phyloP scores from a whole-genome alignment of 192 early-diverging fungal species.

The Dissophora ornata region DNA sequence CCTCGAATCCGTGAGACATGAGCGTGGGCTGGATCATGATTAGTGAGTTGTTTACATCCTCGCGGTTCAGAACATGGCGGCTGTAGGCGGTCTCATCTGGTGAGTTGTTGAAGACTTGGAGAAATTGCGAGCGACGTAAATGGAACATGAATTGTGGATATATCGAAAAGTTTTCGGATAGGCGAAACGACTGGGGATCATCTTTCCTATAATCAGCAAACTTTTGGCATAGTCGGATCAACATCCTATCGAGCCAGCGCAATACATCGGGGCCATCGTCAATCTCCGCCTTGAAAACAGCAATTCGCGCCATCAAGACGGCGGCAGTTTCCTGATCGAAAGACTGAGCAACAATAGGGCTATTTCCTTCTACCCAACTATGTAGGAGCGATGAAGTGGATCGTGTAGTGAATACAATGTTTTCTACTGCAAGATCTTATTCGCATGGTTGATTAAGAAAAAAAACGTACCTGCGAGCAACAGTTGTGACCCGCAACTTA shows the following conservation, averaged over 20 bases:
- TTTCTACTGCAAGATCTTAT: background rate
- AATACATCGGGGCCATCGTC: slow-evolving; percentile 98
- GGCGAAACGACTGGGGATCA: slow-evolving; percentile 90
- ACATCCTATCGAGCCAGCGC: slow-evolving; percentile 97
- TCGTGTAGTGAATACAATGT: too few relatives aligned
- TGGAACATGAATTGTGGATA: slow-evolving; percentile 99
- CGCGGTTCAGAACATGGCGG: slow-evolving; percentile 91
- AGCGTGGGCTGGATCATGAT: slow-evolving; percentile 99
- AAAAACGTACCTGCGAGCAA: slow-evolving; percentile 80
- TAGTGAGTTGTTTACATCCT: slow-evolving; percentile 96
- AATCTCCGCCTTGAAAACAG: slow-evolving; percentile 95
- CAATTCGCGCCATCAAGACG: slow-evolving; percentile 97
- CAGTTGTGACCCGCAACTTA: slow-evolving; percentile 93
- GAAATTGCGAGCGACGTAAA: slow-evolving; percentile 93
- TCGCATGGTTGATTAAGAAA: background rate
- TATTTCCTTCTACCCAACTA: slow-evolving; percentile 79
- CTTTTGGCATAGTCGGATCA: slow-evolving; percentile 97
- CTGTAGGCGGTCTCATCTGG: slow-evolving; percentile 98
- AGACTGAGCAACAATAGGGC: slow-evolving; percentile 86
- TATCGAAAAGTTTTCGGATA: slow-evolving; percentile 94
- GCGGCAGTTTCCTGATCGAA: slow-evolving; percentile 99
- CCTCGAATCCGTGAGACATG: slow-evolving; percentile 91
- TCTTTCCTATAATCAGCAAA: slow-evolving; percentile 98
- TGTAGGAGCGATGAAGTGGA: too few relatives aligned
- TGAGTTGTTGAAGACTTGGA: slow-evolving; percentile 99